Base-by-base conservation (phyloP, 2,329 filamentous ascomycete species). In the Penicillium sp. region DNA sequence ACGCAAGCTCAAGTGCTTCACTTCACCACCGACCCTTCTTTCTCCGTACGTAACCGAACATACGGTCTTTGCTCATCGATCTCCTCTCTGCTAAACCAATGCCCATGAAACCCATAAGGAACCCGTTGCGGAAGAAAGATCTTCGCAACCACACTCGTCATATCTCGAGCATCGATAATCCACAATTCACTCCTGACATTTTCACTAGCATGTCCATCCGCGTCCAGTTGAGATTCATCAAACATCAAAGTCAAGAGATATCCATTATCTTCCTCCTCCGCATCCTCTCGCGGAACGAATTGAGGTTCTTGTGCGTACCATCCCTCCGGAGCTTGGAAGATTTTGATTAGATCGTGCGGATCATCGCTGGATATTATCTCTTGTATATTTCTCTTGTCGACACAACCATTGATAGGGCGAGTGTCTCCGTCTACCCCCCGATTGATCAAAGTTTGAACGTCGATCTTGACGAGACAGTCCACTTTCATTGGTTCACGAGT, bases 171-270 rank as follows among this genome's bases (percentile, higher is more conserved):
- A 38, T 53, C 51, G 13, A 53, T 53, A 38, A 53, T n/a, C 89
- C 89, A 92, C 0, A 91, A 77, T 73, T 91, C 88, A 35, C 85
- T 88, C 26, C 72, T 78, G 0, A 85, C 80, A 1, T 75, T 73
- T 0, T 79, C 73, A 0, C 60, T 68, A 56, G 83, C 85, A 42
- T 82, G 76, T 0, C 83, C 85, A 1, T 75, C 70, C n/a, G 30
- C 40, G 44, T 87, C 80, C 0, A 91, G 77, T 70, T 91, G 88
- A 1, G 81, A 40, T 38, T 53, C 89, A 64, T 91, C 87, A 64
- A 91, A 91, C 1, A 89, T 88, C 65, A 90, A 91, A 50, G 86
- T 88, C 4, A 91, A 76, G 0, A 91, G 77, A 76, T 84, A 91
- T 0, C 89, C 89, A 65, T 89, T 87, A 66, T 91, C 88, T 71